These are phyloP conservation scores for Plasmopara viticola DNA, from an alignment of 352 stramenopile genomes.

Conservation along the genomic window DNA sequence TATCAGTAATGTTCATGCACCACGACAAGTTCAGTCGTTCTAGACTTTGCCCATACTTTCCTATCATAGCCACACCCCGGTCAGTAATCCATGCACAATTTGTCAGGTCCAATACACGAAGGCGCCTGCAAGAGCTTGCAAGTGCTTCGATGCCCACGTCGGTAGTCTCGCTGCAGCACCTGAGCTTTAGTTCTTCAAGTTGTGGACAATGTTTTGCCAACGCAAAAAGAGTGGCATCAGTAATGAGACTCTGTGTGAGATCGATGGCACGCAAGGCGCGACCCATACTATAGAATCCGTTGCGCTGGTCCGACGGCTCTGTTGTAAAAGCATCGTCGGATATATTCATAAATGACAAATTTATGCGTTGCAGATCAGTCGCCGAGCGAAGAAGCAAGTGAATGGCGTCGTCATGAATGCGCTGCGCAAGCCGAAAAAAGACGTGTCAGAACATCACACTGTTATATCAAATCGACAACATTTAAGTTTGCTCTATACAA, in stretches of 20 bases:
- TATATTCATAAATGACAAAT: slow-evolving; percentile 83
- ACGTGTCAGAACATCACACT: slow-evolving; percentile 2
- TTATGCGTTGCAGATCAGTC: slow-evolving; percentile 54
- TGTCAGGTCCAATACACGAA: slow-evolving; percentile 61
- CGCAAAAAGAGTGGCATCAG: slow-evolving; percentile 56
- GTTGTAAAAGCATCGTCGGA: slow-evolving; percentile 60
- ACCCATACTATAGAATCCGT: slow-evolving; percentile 43
- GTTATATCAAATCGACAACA: neutral
- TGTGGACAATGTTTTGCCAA: slow-evolving; percentile 54
- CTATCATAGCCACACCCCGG: slow-evolving; percentile 51
- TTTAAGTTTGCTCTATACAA: neutral
- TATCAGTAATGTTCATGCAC: slow-evolving; percentile 88
- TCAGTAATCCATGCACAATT: slow-evolving; percentile 82
- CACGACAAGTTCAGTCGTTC: slow-evolving; percentile 73
- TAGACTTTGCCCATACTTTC: slow-evolving; percentile 43
- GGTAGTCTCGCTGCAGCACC: slow-evolving; percentile 70
- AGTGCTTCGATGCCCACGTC: slow-evolving; percentile 70
- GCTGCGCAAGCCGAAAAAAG: slow-evolving; percentile 19
- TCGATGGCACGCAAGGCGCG: slow-evolving; percentile 48
- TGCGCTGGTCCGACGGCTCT: slow-evolving; percentile 32
- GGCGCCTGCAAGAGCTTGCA: slow-evolving; percentile 36
- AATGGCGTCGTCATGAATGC: slow-evolving; percentile 73
- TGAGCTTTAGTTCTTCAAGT: slow-evolving; percentile 67
- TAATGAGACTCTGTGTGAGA: slow-evolving; percentile 69
- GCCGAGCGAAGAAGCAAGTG: slow-evolving; percentile 53